Conservation (phyloP, 768 basidiomycete species). For the Dentipellis sp. region DNA sequence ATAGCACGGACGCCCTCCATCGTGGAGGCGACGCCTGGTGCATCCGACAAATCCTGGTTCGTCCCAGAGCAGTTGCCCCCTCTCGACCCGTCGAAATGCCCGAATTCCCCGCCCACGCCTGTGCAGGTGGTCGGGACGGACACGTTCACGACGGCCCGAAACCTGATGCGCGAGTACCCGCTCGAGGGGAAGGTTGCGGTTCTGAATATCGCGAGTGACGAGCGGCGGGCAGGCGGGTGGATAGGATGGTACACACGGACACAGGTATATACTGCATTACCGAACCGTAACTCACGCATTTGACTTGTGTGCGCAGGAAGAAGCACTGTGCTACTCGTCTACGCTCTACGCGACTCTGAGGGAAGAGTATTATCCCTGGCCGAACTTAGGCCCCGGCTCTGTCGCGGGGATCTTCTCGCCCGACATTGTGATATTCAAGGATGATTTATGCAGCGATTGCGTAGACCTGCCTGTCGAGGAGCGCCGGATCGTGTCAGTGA, state of each 20-base stretch:
- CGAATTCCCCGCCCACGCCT: background rate
- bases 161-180: background rate
- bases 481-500: conserved; percentile 31
- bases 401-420: conserved; percentile 34
- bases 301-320: conserved; percentile 24
- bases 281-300: background rate
- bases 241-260: conserved; percentile 25
- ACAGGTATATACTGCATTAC: background rate
- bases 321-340: conserved; percentile 39
- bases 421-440: conserved; percentile 37
- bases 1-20: background rate
- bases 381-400: conserved; percentile 32
- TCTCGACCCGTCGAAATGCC: background rate
- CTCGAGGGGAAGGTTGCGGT: conserved; percentile 19
- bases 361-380: conserved; percentile 35
- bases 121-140: background rate
- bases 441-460: conserved; percentile 35
- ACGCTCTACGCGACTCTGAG: conserved; percentile 35
- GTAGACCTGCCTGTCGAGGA: conserved; percentile 24
- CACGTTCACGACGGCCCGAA: background rate
- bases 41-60: background rate
- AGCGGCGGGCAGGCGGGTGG: conserved; percentile 26
- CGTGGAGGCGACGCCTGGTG: background rate
- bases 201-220: conserved; percentile 32
- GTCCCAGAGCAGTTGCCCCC: background rate